phyloP scores from a whole-genome alignment of 2,329 filamentous ascomycete genomes.

The Colletotrichum sp. region DNA sequence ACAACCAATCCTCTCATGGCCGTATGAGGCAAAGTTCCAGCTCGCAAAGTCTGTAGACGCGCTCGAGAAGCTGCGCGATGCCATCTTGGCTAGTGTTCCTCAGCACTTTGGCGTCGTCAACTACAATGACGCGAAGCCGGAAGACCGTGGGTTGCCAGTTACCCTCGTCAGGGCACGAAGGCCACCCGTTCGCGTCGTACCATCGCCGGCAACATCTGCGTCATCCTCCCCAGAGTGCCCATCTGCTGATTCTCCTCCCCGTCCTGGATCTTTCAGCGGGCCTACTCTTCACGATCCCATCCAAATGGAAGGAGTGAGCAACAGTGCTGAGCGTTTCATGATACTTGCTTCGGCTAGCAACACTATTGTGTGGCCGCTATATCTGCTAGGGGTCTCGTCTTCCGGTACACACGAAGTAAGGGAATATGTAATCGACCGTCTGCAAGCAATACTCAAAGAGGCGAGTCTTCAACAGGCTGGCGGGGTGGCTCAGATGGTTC shows the following conservation, averaged over 20 bases:
- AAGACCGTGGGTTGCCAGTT: conserved; percentile 24
- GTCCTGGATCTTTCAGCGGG: background rate
- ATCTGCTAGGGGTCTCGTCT: conserved; percentile 52
- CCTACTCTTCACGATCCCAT: conserved; percentile 47
- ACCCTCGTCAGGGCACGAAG: conserved; percentile 33
- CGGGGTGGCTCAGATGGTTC: conserved; percentile 46
- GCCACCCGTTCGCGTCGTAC: conserved; percentile 31
- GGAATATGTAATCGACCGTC: conserved; percentile 48
- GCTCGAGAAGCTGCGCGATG: conserved; percentile 44
- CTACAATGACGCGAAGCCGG: conserved; percentile 38
- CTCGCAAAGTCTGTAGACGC: conserved; percentile 41
- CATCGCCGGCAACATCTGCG: conserved; percentile 30
- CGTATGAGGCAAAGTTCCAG: conserved; percentile 35
- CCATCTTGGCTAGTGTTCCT: conserved; percentile 51
- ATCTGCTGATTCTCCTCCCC: conserved; percentile 6
- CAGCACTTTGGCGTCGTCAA: conserved; percentile 56
- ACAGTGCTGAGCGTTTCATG: conserved; percentile 51
- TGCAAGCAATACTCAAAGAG: conserved; percentile 50
- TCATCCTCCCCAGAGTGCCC: conserved; percentile 27
- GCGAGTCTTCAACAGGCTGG: conserved; percentile 51
- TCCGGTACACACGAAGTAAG: conserved; percentile 46
- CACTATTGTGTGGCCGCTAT: conserved; percentile 56
- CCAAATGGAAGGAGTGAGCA: conserved; percentile 35
- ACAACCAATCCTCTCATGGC: conserved; percentile 24
- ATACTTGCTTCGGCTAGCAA: conserved; percentile 53